phyloP scores from a whole-genome alignment of 441 rosid species.

The Raphanus hybrid region DNA sequence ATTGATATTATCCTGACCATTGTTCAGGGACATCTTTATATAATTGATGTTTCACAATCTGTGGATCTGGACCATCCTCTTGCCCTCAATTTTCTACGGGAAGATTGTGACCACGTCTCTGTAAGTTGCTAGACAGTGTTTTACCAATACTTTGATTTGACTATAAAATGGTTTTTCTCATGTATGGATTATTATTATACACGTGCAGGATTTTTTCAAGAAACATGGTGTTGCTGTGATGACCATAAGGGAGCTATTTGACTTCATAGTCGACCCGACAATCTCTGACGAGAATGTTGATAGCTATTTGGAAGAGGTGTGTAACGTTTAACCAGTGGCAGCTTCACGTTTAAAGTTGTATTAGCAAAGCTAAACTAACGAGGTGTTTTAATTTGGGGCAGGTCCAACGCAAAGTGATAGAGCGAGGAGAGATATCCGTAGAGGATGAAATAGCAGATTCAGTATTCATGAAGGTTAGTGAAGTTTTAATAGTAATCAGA shows the following conservation, averaged over 20 bases:
- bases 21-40: slow-evolving; percentile 80
- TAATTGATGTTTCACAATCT: slow-evolving; percentile 93
- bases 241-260: slow-evolving; percentile 90
- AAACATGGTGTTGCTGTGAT: slow-evolving; percentile 94
- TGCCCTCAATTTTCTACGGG: slow-evolving; percentile 86
- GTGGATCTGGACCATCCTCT: slow-evolving; percentile 98
- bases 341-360: neutral
- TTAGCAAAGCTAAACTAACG: neutral
- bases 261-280: slow-evolving; percentile 88
- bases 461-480: slow-evolving; percentile 84
- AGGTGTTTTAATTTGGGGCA: slow-evolving; percentile 36
- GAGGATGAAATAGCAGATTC: slow-evolving; percentile 96
- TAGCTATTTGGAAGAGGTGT: slow-evolving; percentile 87
- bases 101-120: slow-evolving; percentile 91
- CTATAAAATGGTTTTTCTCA: slow-evolving; percentile 10
- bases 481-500: neutral
- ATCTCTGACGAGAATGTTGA: slow-evolving; percentile 79
- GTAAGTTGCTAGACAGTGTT: slow-evolving; percentile 49
- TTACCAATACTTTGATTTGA: slow-evolving; percentile 1
- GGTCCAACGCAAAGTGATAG: slow-evolving; percentile 76
- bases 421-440: slow-evolving; percentile 70
- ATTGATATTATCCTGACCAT: slow-evolving; percentile 19
- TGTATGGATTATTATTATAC: neutral
- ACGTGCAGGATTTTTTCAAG: slow-evolving; percentile 78
- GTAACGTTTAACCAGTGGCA: neutral